Percentiles rank a stretch among this genome's conserved stretches.
These are phyloP conservation scores for Aspergillus baeticus DNA, from an alignment of 495 filamentous ascomycete species.

Conservation along the genomic window DNA sequence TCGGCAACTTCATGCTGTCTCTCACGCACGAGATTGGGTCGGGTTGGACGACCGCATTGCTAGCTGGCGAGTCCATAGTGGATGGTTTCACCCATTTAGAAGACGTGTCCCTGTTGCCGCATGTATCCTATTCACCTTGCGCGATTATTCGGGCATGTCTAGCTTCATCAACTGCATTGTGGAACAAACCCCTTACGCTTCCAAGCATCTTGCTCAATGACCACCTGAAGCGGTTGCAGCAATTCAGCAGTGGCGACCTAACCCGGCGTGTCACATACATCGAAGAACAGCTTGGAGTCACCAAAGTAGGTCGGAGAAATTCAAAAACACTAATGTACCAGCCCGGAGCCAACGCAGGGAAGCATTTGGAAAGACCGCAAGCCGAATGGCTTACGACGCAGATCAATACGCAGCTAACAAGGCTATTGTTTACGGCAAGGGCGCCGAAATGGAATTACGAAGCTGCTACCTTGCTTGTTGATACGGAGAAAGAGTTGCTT, in stretches of 20 bases:
- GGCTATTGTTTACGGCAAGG: neutral
- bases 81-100: neutral
- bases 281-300: neutral
- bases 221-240: neutral
- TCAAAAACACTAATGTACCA: neutral
- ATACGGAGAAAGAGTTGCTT: neutral
- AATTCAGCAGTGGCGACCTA: neutral
- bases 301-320: neutral
- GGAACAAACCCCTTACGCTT: neutral
- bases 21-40: neutral
- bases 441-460: neutral
- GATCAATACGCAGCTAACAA: constrained; percentile 1
- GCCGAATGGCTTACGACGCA: neutral
- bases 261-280: neutral
- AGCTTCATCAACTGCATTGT: neutral
- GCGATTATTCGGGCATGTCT: neutral
- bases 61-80: neutral
- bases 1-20: constrained; percentile 1
- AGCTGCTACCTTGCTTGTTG: neutral
- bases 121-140: neutral
- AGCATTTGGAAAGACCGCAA: neutral
- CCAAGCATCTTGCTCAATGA: neutral
- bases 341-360: neutral
- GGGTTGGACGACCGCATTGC: neutral
- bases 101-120: neutral